Evolutionary conservation across 257 asterid species (phyloP), one percentile per base, ranked within the genome.

Genomic region (Capsicum chinense): DNA sequence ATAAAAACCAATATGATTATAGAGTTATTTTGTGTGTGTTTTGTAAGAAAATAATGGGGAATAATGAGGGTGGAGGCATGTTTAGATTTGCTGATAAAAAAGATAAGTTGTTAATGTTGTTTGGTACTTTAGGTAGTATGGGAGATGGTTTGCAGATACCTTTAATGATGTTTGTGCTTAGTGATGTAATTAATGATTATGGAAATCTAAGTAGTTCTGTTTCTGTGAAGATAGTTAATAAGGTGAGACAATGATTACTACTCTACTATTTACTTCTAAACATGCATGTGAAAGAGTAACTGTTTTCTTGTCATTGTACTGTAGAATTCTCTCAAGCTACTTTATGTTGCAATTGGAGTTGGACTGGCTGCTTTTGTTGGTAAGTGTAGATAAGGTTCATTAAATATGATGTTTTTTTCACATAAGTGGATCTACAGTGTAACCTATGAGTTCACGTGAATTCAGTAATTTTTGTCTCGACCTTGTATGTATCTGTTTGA

Each of bases 111-210:
- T 87, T 93, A 50, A 94, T 94, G 97, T 87, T 89, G 2, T 85
- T 93, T 4, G 98, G 98, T 42, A 90, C 93, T 11, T 79, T 94
- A 82, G 98, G 98, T 8, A 91, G 98, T 88, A 90, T 94, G 21
- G 98, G 98, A 85, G 98, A 94, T 91, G 98, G 98, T n/a, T 56
- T 94, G 84, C 98, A 94, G 82, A 82, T 94, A 85, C 97, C 98
- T 44, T 92, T 94, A 15, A 92, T 70, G 89, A 94, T 94, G 98
- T 94, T 83, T 82, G 93, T 94, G 48, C 93, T 94, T 17, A 94
- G 98, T 79, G 86, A 80, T 44, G 97, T 93, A 1, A 94, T 94
- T 86, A 94, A 94, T 50, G 89, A 91, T 16, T 94, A 90, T 67
- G 98, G 94, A 59, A 71, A 83, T 8, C 90, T 85, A 19, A 74